Conservation (phyloP, 164 flowering plant genomes). For the Sextonia rubra region DNA sequence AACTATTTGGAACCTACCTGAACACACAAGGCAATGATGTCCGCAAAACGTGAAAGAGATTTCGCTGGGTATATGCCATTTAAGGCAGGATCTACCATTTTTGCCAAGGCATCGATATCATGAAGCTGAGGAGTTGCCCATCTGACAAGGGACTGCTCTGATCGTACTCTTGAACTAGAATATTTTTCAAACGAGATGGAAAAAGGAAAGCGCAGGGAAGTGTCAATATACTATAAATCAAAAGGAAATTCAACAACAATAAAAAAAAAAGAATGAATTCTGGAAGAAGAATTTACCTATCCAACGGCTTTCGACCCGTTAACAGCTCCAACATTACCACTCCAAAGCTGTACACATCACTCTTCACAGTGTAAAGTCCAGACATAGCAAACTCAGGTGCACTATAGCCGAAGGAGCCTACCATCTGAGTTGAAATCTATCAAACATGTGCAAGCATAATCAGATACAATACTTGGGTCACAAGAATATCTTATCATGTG, state of each 20-base stretch:
- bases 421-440: constrained; percentile 85
- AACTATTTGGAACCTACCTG: constrained; percentile 46
- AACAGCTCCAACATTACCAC: constrained; percentile 94
- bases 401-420: constrained; percentile 94
- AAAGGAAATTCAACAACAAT: not conserved
- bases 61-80: constrained; percentile 97
- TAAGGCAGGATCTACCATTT: constrained; percentile 90
- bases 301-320: constrained; percentile 94
- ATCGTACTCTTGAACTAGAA: constrained; percentile 74
- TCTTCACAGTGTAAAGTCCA: constrained; percentile 88
- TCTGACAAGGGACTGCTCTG: constrained; percentile 92
- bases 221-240: not conserved
- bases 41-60: constrained; percentile 95
- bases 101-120: constrained; percentile 91
- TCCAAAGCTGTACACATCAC: constrained; percentile 98
- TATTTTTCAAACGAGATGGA: not conserved
- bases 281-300: constrained; percentile 46
- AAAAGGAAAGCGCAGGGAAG: not conserved
- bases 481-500: not conserved
- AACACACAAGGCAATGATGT: constrained; percentile 87
- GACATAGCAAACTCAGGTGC: constrained; percentile 98
- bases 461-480: not conserved
- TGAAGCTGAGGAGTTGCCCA: constrained; percentile 99
- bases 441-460: constrained; percentile 2
- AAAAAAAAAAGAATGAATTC: not conserved